A percentile compares a stretch with the other conserved stretches of the same genome.
Evolutionary conservation across 1,139 yeast species (phyloP).

Genomic region (Petasospora fabianii): DNA sequence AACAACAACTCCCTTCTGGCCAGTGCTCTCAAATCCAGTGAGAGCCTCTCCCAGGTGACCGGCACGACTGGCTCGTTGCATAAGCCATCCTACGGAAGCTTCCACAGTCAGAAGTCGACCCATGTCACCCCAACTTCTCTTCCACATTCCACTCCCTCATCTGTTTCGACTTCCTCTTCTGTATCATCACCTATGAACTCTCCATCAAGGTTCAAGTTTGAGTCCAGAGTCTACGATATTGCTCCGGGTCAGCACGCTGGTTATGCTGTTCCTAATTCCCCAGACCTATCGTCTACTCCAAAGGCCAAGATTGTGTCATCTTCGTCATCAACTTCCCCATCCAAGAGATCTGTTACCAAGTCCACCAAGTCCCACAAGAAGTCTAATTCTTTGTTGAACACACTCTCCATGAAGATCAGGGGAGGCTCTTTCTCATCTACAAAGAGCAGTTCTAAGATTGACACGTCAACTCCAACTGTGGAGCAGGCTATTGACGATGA

Average conservation of each 20-base stretch:
- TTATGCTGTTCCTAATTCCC: too few relatives aligned
- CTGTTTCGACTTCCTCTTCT: slow-evolving; percentile 19
- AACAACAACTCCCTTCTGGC: slow-evolving; percentile 45
- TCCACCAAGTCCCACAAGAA: slow-evolving; percentile 21
- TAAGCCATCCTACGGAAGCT: slow-evolving; percentile 20
- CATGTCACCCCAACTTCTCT: slow-evolving; percentile 8
- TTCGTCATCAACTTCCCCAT: slow-evolving; percentile 5
- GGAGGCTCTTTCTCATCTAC: slow-evolving; percentile 19
- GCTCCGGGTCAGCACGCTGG: slow-evolving; percentile 17
- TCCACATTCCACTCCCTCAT: slow-evolving; percentile 9
- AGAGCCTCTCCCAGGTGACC: slow-evolving; percentile 30
- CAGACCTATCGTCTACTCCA: slow-evolving; percentile 5
- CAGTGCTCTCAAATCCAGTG: slow-evolving; percentile 46
- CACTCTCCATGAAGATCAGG: slow-evolving; percentile 18
- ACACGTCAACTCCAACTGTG: not conserved
- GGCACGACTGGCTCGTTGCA: slow-evolving; percentile 12
- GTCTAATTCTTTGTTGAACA: slow-evolving; percentile 23
- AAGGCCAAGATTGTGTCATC: slow-evolving; percentile 4
- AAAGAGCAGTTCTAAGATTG: slow-evolving; percentile 5
- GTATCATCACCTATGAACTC: slow-evolving; percentile 18
- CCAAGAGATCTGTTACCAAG: slow-evolving; percentile 10
- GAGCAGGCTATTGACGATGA: slow-evolving; percentile 8
- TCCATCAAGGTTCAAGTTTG: slow-evolving; percentile 30
- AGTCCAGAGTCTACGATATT: slow-evolving; percentile 32
- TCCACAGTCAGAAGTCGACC: slow-evolving; percentile 14